A percentile compares a stretch with the other conserved stretches of the same genome.
phyloP scores from a whole-genome alignment of 768 basidiomycete species.

The Suillus bovinus region DNA sequence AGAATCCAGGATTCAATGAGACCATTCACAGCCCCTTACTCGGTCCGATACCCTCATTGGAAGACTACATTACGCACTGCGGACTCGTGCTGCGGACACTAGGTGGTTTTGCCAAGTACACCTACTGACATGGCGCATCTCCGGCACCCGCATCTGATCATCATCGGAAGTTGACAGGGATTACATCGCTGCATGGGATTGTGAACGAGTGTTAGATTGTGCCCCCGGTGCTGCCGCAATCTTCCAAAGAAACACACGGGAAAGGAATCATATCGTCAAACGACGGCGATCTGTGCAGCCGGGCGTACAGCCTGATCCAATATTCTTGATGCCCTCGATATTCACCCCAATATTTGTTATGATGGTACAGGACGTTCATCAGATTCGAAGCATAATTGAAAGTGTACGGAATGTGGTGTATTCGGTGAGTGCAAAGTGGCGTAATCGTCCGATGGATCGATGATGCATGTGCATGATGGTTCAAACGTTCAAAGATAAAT shows the following conservation, averaged over 20 bases:
- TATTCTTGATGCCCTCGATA: background rate
- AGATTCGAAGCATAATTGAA: background rate
- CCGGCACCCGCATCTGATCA: slow-evolving; percentile 1
- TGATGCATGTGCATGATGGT: background rate
- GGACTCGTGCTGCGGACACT: background rate
- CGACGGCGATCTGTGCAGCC: background rate
- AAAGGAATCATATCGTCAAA: background rate
- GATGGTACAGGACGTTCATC: background rate
- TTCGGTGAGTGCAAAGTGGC: no score
- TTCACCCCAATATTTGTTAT: background rate
- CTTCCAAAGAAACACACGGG: background rate
- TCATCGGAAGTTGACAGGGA: background rate
- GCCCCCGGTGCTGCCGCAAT: background rate
- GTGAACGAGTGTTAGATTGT: background rate
- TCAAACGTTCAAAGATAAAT: background rate
- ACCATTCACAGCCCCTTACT: background rate
- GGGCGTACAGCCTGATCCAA: background rate
- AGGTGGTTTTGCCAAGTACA: background rate
- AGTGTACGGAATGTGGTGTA: no score
- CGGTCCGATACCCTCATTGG: background rate
- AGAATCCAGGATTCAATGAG: background rate
- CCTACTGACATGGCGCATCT: background rate
- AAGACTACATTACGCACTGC: background rate
- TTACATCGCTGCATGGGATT: background rate
- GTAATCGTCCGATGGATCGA: background rate